Conservation (phyloP, 257 asterid genomes). For the Primulina tabacum region DNA sequence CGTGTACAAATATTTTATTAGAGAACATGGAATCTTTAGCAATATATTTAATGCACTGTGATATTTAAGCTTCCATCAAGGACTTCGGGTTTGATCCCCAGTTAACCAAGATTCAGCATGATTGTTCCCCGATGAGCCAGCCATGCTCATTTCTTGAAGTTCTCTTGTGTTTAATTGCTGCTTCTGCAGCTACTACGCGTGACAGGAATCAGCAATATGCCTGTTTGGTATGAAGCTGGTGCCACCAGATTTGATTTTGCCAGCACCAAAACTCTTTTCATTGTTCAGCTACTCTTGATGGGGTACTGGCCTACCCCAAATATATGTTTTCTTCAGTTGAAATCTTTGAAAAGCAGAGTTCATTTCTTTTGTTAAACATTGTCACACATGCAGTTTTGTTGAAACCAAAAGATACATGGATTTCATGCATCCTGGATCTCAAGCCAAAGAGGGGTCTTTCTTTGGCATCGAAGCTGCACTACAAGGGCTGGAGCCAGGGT, state of each 20-base stretch:
- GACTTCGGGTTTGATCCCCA: too few species aligned
- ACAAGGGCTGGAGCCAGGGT: slow-evolving; percentile 90
- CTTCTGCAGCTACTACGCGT: slow-evolving; percentile 65
- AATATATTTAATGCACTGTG: too few species aligned
- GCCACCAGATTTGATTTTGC: slow-evolving; percentile 75
- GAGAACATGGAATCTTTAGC: too few species aligned
- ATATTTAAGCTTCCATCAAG: too few species aligned
- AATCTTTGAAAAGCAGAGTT: slow-evolving; percentile 2
- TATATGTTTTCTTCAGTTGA: not conserved
- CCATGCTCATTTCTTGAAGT: not conserved
- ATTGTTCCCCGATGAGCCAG: not conserved
- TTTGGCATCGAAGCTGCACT: slow-evolving; percentile 80
- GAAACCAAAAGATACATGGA: slow-evolving; percentile 91
- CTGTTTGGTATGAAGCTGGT: slow-evolving; percentile 93
- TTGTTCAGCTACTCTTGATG: slow-evolving; percentile 77
- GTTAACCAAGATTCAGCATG: not conserved
- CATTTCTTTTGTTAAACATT: not conserved
- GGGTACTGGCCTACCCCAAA: slow-evolving; percentile 46
- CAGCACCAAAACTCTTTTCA: slow-evolving; percentile 60
- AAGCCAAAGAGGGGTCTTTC: slow-evolving; percentile 73
- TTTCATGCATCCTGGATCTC: slow-evolving; percentile 74
- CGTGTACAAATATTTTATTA: too few species aligned
- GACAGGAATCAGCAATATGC: slow-evolving; percentile 65
- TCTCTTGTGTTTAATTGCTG: not conserved
- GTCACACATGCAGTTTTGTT: slow-evolving; percentile 48